Conservation (phyloP, 345 rosid species). For the Viola odorata region DNA sequence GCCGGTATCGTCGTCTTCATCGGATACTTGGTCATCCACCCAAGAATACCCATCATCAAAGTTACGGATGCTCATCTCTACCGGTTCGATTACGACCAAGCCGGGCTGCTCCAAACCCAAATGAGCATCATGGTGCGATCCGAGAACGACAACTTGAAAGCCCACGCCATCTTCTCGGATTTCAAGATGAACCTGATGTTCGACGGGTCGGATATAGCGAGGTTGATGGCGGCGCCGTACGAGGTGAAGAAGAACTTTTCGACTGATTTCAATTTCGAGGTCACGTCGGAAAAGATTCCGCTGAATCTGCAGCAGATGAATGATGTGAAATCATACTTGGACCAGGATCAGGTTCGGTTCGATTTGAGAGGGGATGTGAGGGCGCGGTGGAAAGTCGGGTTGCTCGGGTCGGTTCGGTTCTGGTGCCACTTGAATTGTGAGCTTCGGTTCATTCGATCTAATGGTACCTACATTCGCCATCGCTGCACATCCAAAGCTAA, state of each 20-base stretch:
- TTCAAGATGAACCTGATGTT: constrained; percentile 38
- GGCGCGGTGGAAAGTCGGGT: constrained; percentile 70
- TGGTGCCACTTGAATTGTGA: constrained; percentile 47
- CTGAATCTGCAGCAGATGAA: constrained; percentile 37
- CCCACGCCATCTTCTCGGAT: constrained; percentile 54
- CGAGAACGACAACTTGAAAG: constrained; percentile 60
- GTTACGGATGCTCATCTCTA: constrained; percentile 56
- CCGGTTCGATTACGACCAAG: constrained; percentile 30
- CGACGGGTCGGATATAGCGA: constrained; percentile 40
- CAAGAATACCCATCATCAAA: constrained; percentile 62
- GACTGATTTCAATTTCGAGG: constrained; percentile 33
- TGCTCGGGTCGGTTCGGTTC: constrained; percentile 55
- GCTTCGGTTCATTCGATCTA: constrained; percentile 49
- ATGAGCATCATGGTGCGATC: constrained; percentile 45
- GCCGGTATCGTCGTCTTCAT: constrained; percentile 56
- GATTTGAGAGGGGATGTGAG: constrained; percentile 52
- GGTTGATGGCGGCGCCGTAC: constrained; percentile 37
- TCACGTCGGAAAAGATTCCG: constrained; percentile 58
- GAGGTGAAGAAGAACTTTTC: constrained; percentile 59
- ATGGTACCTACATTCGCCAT: constrained; percentile 31
- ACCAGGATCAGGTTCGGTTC: constrained; percentile 44
- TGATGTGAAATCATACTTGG: constrained; percentile 34
- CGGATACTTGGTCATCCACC: constrained; percentile 71
- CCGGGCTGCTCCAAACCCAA: constrained; percentile 57
- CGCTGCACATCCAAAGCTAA: constrained; percentile 64